Conservation (phyloP, 2,329 filamentous ascomycete species). For the Fusarium nodosum region DNA sequence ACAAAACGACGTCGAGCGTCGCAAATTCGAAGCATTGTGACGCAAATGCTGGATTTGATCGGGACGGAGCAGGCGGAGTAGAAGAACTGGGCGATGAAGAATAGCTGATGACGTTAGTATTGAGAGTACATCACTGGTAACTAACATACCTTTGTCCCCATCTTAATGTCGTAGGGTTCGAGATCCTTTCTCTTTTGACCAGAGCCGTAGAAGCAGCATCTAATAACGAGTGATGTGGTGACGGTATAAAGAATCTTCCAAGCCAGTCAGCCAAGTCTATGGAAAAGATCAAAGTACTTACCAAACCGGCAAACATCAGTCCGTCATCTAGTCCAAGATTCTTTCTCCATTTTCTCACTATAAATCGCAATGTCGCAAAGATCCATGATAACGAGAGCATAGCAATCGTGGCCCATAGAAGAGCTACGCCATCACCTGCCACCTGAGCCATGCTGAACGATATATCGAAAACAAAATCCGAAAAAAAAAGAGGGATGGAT, state of each 20-base stretch:
- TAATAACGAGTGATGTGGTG: slow-evolving; percentile 36
- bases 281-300: not conserved
- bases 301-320: slow-evolving; percentile 41
- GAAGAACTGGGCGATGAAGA: slow-evolving; percentile 44
- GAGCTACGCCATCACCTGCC: slow-evolving; percentile 34
- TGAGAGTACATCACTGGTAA: fast-evolving
- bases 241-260: slow-evolving; percentile 32
- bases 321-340: slow-evolving; percentile 44
- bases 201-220: slow-evolving; percentile 36
- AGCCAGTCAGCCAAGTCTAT: not conserved
- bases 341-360: slow-evolving; percentile 34
- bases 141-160: slow-evolving; percentile 35
- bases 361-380: slow-evolving; percentile 11
- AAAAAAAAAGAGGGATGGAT: not conserved
- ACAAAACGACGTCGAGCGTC: slow-evolving; percentile 33
- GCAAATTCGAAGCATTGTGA: slow-evolving; percentile 50
- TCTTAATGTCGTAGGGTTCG: slow-evolving; percentile 12
- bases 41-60: slow-evolving; percentile 50
- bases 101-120: slow-evolving; percentile 23
- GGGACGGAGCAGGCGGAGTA: slow-evolving; percentile 42
- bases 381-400: slow-evolving; percentile 38
- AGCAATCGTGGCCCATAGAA: slow-evolving; percentile 35
- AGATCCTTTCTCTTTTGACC: slow-evolving; percentile 24
- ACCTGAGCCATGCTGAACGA: slow-evolving; percentile 23
- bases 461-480: not conserved